Evolutionary conservation across 176 grass and related monocot genomes (phyloP).

Genomic region (Saccharum spontaneum): DNA sequence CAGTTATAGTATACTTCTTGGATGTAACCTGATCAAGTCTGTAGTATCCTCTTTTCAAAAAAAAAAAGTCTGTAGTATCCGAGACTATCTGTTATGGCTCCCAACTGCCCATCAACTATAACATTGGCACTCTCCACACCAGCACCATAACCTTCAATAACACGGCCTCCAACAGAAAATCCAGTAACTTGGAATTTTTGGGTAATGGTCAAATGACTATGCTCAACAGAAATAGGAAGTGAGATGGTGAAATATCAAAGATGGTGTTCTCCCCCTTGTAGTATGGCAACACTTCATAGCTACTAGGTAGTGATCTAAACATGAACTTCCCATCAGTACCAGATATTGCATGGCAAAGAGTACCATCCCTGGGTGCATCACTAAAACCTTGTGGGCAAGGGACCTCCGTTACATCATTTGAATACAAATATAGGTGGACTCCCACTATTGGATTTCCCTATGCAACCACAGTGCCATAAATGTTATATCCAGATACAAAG

Average conservation of each 20-base stretch:
- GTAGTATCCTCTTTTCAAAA: no score
- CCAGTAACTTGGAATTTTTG: slow-evolving; percentile 98
- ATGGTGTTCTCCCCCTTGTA: slow-evolving; percentile 97
- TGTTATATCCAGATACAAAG: slow-evolving; percentile 82
- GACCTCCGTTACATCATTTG: slow-evolving; percentile 67
- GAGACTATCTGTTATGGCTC: slow-evolving; percentile 64
- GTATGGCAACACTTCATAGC: slow-evolving; percentile 84
- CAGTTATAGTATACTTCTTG: slow-evolving; percentile 78
- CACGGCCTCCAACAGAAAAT: slow-evolving; percentile 90
- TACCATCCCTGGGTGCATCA: slow-evolving; percentile 61
- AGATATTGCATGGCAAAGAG: slow-evolving; percentile 93
- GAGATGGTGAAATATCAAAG: slow-evolving; percentile 91
- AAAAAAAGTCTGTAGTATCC: no score
- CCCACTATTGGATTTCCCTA: slow-evolving; percentile 98
- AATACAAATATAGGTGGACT: slow-evolving; percentile 89
- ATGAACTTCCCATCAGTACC: slow-evolving; percentile 79
- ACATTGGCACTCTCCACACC: slow-evolving; percentile 84
- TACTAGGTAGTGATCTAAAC: slow-evolving; percentile 82
- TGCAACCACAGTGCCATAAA: slow-evolving; percentile 87
- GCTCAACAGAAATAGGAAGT: slow-evolving; percentile 61
- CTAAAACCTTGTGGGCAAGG: slow-evolving; percentile 63
- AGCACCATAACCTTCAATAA: slow-evolving; percentile 66
- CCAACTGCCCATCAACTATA: slow-evolving; percentile 76
- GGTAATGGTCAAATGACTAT: slow-evolving; percentile 63
- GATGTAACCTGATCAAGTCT: slow-evolving; percentile 99